Base-by-base conservation (phyloP, 2,329 filamentous ascomycete species). In the Coniella lustricola region DNA sequence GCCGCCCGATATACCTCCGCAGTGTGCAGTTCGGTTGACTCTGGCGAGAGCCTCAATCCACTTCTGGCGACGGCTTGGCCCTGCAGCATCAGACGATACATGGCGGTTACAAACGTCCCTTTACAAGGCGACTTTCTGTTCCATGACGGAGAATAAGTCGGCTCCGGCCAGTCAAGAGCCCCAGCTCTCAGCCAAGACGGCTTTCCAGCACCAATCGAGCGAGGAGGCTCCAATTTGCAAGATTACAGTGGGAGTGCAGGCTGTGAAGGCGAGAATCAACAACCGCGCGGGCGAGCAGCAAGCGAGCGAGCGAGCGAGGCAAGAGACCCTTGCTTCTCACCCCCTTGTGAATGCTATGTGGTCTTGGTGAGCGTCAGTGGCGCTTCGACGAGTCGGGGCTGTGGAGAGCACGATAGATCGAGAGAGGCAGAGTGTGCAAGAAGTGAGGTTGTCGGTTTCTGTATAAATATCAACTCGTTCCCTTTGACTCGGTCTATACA, bases 221-320 rank as follows among this genome's bases (percentile, higher is more conserved):
- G n/a, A 22, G 14, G 37, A 33, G n/a, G n/a, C 29, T 14, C 46
- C 50, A 29, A 39, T 39, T 16, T 39, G 33, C 36, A 49, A 51
- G 22, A 52, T 52, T 52, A 33, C 50, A 49, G 50, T 49, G 46
- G 42, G 17, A 46, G 50, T 17, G 37, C 37, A 31, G 35, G 38
- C 21, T 36, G 34, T 21, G 44, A 41, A 25, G 14, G 12, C 33
- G 43, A 35, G 16, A 40, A 29, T 17, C 38, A 31, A 41, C 38
- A 41, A n/a, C 22, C 38, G 22, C 38, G 12, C 37, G 18, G 13
- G 22, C 22, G 7, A 8, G 22, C 25, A 29, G 10, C 5, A 10
- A 17, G n/a, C 20, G 22, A 10, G 22, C 7, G 9, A n/a, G n/a
- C n/a, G n/a, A n/a, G n/a, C n/a, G n/a, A n/a, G n/a, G 31, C 35